Base-by-base conservation (phyloP, 352 stramenopile species). In the Phytophthora cajani region DNA sequence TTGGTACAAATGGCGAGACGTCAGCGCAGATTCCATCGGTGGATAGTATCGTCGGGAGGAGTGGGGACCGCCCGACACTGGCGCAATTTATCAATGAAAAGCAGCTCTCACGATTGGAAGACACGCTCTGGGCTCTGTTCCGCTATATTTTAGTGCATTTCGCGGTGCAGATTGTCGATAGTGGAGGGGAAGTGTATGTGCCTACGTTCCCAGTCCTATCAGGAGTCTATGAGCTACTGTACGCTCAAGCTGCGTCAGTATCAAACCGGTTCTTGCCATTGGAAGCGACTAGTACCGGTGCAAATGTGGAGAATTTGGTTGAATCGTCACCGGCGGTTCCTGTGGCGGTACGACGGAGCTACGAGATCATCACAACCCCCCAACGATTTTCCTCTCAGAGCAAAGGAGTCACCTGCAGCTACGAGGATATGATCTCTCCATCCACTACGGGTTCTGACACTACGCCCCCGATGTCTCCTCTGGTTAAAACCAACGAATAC, bases 401-500 rank as follows among this genome's bases (percentile, higher is more conserved):
- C 25, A 91, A 85, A 63, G 84, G 86, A 0, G n/a, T 89, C n/a
- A 78, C 69, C 0, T 84, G 91, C 49, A 65, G 58, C 2, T 93
- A 94, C 32, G 59, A 85, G 3, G 72, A 88, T 2, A 82, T 97
- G 75, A 62, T 84, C 3, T 69, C 74, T 2, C 62, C 74, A 11
- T 36, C 30, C 30, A 36, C 30, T 9, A 58, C 33, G 2, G 44
- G 46, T 19, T 33, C 27, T 16, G 67, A 64, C 4, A 19, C 11
- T 0, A 47, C 33, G 23, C 61, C 61, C 1, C 21, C 77, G 0
- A 90, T 94, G 85, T 86, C 82, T 7, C 80, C 83, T 6, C 66
- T 90, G 1, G 17, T 74, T 5, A 93, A 96, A 27, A 52, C 85
- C 2, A 90, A 81, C 33, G 91, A 97, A 47, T 97, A 97, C 58